These are phyloP conservation scores for Ambrosiella xylebori DNA, from an alignment of 2,329 filamentous ascomycete genomes.

Conservation along the genomic window DNA sequence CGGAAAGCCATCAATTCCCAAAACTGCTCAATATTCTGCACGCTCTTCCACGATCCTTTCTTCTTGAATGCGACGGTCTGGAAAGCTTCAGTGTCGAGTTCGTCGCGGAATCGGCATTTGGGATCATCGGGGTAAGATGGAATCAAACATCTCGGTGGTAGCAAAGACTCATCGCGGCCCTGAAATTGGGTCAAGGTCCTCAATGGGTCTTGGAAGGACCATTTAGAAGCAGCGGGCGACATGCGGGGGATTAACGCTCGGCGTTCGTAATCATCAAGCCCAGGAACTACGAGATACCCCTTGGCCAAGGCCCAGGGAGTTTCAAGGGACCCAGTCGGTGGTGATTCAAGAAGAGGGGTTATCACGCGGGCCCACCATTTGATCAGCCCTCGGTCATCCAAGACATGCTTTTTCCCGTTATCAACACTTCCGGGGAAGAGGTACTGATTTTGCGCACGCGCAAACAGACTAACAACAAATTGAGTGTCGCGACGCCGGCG, in stretches of 20 bases:
- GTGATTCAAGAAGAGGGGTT: slow-evolving; percentile 49
- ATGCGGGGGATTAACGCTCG: slow-evolving; percentile 54
- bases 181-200: slow-evolving; percentile 45
- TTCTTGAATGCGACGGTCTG: slow-evolving; percentile 36
- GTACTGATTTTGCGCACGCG: slow-evolving; percentile 81
- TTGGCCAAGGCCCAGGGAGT: slow-evolving; percentile 33
- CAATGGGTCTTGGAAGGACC: slow-evolving; percentile 58
- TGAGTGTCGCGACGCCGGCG: slow-evolving; percentile 47
- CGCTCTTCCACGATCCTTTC: slow-evolving; percentile 61
- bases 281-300: slow-evolving; percentile 74
- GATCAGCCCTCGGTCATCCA: slow-evolving; percentile 78
- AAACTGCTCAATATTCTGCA: slow-evolving; percentile 74
- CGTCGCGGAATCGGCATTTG: slow-evolving; percentile 74
- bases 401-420: slow-evolving; percentile 70
- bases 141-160: slow-evolving; percentile 68
- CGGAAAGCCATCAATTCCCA: slow-evolving; percentile 98
- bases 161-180: slow-evolving; percentile 33
- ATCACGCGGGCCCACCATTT: slow-evolving; percentile 91
- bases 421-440: slow-evolving; percentile 85
- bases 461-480: slow-evolving; percentile 76
- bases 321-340: slow-evolving; percentile 18
- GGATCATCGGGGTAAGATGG: slow-evolving; percentile 91
- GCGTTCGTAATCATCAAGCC: slow-evolving; percentile 67
- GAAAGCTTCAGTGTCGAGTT: slow-evolving; percentile 69
- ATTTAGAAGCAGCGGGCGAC: slow-evolving; percentile 20